Evolutionary conservation across 2,329 filamentous ascomycete genomes (phyloP), one percentile per base, ranked within the genome.

Genomic region (Diaporthe amygdali): DNA sequence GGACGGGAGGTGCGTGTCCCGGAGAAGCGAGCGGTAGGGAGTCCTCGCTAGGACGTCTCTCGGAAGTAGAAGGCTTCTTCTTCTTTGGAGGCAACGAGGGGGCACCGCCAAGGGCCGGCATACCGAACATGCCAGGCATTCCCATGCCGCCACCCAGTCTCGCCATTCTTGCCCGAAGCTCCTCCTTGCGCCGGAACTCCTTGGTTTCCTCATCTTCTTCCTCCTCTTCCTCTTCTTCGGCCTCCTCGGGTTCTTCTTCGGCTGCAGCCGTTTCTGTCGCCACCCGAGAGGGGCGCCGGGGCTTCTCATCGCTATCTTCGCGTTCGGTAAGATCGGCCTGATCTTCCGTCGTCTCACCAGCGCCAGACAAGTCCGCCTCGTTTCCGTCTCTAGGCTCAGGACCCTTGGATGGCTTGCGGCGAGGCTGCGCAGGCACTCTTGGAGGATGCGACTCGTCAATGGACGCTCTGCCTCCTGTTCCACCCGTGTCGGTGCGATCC

Each of bases 111-210:
- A 87, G 84, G 83, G 92, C 88, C 20, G 91, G 88, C 79, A 94
- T 89, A 22, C 94, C 94, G 80, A 97, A 97, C 91, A 98, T 96
- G 76, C 94, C 94, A 79, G 94, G 91, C 92, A 98, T 97, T 56
- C 94, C 94, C 94, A 97, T 97, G 27, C 96, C 96, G 69, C 96
- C 96, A 76, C 96, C 97, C 93, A 99, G 96, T 83, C 97, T 98
- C 55, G 96, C 96, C 94, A 99, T 99, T 76, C 96, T 91, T 73
- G 96, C 95, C 72, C 96, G 91, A 39, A 99, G 86, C 79, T 98
- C 96, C 82, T 97, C 91, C 79, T 92, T 93, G 66, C 95, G 92
- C 75, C 90, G 91, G 27, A 94, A 87, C 80, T 99, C 96, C 1
- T 95, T 94, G 77, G 98, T 95, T 66, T 97, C 86, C 20, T 97